A percentile compares a stretch with the other conserved stretches of the same genome.
Evolutionary conservation across 2,329 filamentous ascomycete genomes (phyloP).

Genomic region (Dothideomycetes sp.): DNA sequence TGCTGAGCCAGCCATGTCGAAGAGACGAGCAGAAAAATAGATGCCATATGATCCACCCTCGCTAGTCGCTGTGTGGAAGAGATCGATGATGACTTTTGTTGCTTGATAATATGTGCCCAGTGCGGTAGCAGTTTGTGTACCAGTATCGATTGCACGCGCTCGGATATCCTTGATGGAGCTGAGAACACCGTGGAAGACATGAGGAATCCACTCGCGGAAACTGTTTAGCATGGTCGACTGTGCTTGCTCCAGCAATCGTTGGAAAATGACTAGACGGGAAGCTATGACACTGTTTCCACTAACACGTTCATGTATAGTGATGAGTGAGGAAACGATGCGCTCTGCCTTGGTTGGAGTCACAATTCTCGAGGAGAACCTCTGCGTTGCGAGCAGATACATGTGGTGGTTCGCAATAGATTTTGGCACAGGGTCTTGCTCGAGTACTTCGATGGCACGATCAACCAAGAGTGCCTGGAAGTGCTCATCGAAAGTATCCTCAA

Average conservation of each 20-base stretch:
- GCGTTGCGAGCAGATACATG: constrained; percentile 70
- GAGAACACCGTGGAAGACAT: constrained; percentile 73
- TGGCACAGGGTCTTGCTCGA: constrained; percentile 58
- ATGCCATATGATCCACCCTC: constrained; percentile 57
- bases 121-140: constrained; percentile 58
- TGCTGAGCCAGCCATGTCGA: constrained; percentile 57
- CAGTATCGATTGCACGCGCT: constrained; percentile 62
- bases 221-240: constrained; percentile 61
- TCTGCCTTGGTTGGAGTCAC: constrained; percentile 65
- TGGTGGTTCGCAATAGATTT: constrained; percentile 73
- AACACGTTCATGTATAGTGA: constrained; percentile 62
- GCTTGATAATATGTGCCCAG: constrained; percentile 62
- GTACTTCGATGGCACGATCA: constrained; percentile 66
- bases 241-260: constrained; percentile 63
- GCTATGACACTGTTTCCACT: constrained; percentile 73
- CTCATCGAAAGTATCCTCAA: constrained; percentile 59
- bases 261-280: constrained; percentile 70
- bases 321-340: constrained; percentile 60
- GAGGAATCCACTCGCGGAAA: constrained; percentile 66
- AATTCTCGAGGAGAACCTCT: constrained; percentile 66
- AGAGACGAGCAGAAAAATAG: constrained; percentile 58
- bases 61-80: constrained; percentile 45
- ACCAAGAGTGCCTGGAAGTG: constrained; percentile 75
- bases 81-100: constrained; percentile 55
- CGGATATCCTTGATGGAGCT: constrained; percentile 70